These are phyloP conservation scores for Hypericum androsaemum DNA, from an alignment of 345 rosid genomes.

Conservation along the genomic window DNA sequence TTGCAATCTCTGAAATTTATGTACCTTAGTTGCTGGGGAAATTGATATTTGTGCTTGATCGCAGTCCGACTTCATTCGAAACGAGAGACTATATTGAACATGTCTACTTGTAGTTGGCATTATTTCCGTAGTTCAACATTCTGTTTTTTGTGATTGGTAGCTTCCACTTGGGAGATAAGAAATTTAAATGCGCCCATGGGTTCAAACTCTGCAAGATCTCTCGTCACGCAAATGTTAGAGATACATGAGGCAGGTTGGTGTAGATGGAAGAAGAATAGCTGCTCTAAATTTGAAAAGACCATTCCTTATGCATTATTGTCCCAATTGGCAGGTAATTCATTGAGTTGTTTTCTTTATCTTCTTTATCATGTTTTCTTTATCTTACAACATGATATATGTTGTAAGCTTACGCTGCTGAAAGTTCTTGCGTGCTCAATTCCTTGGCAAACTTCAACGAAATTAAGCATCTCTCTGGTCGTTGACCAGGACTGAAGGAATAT, in stretches of 20 bases:
- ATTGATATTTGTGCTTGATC: no score
- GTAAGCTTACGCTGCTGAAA: no score
- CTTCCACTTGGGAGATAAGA: conserved; percentile 93
- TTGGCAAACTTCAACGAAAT: no score
- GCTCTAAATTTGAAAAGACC: conserved; percentile 82
- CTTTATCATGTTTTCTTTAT: no score
- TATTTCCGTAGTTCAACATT: background rate
- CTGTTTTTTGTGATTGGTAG: conserved; percentile 23
- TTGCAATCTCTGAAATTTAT: no score
- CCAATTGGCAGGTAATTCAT: conserved; percentile 69
- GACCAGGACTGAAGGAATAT: conserved; percentile 84
- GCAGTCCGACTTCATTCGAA: no score
- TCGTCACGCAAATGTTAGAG: conserved; percentile 82
- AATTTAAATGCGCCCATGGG: conserved; percentile 49
- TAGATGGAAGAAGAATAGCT: conserved; percentile 62
- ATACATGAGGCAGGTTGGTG: conserved; percentile 59
- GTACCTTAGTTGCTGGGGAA: no score
- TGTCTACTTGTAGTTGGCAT: no score
- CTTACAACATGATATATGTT: no score
- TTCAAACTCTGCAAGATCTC: conserved; percentile 47
- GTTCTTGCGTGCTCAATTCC: no score
- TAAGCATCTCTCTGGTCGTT: conserved; percentile 1
- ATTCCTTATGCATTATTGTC: conserved; percentile 63
- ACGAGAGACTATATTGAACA: no score
- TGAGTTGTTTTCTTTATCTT: background rate